Percentiles rank a stretch among this genome's conserved stretches.
Evolutionary conservation across 75 land plant genomes (phyloP).

Genomic region (Sequoiadendron giganteum): DNA sequence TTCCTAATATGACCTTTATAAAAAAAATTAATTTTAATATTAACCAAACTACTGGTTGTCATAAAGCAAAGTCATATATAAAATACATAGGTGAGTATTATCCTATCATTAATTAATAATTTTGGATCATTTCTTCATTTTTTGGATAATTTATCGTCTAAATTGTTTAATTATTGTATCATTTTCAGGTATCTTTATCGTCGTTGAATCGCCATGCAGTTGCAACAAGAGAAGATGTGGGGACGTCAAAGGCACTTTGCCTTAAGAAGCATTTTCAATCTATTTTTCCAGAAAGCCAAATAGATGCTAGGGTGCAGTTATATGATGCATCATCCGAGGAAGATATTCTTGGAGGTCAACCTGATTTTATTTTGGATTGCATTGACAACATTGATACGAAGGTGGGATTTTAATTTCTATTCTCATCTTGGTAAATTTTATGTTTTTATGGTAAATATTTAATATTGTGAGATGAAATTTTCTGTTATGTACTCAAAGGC

Average conservation of each 20-base stretch:
- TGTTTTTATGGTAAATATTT: background rate
- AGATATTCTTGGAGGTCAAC: conserved; percentile 82
- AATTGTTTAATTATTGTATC: background rate
- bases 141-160: background rate
- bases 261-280: conserved; percentile 76
- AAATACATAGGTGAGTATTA: background rate
- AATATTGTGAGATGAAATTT: background rate
- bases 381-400: conserved; percentile 99
- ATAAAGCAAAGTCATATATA: background rate
- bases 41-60: background rate
- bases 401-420: conserved; percentile 39
- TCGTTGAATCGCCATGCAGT: conserved; percentile 98
- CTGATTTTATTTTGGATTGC: conserved; percentile 98
- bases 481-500: background rate
- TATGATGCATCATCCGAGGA: conserved; percentile 89
- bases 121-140: background rate
- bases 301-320: conserved; percentile 81
- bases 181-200: conserved; percentile 87
- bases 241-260: conserved; percentile 84
- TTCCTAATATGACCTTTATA: background rate
- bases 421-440: background rate
- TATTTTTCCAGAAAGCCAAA: conserved; percentile 86
- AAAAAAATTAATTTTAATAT: background rate
- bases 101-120: background rate
- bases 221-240: conserved; percentile 94